Base-by-base conservation (phyloP, 2,329 filamentous ascomycete genomes). In the Botryosphaeria dothidea region DNA sequence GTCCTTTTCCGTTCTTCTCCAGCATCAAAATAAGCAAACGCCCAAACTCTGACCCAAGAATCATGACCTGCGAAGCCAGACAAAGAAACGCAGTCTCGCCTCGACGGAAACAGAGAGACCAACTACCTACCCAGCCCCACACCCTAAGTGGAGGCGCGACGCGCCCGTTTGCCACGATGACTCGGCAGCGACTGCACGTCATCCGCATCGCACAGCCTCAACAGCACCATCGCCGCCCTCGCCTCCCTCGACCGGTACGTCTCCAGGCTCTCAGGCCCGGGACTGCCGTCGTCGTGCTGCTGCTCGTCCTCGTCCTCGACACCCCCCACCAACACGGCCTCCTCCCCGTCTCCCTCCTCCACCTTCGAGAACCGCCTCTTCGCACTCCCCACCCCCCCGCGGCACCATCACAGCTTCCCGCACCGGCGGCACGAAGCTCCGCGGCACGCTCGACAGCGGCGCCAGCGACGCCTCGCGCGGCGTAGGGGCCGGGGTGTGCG, bases 201-300 rank as follows among this genome's bases (percentile, higher is more conserved):
- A 49, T 74, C 74, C 17, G 54, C 69, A 45, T 68, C 66, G 34
- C 70, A 68, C 11, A 80, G 69, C 48, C 71, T 70, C 58, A 78
- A 65, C 65, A 81, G 67, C 57, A 72, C 66, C 67, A 74, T 67
- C 3, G 79, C 79, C 17, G 77, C 78, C 23, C 74, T 72, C 6
- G 76, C 65, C 13, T 79, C 76, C 17, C 7, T 38, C 29, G 45
- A 29, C 31, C 45, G 36, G 13, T n/a, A 51, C 21, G 7, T 27
- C 45, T 62, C 23, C 3, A 19, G n/a, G 6, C 31, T 29, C 43
- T 51, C 58, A 15, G 17, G 19, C 1, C 15, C 27, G 6, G 41
- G 38, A 17, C 27, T 34, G 8, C 3, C 21, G 25, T 29, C 23
- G 13, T n/a, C n/a, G n/a, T n/a, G n/a, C n/a, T 23, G 19, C 34